Base-by-base conservation (phyloP, 139 green algal genomes). In the Chlorella sp. region DNA sequence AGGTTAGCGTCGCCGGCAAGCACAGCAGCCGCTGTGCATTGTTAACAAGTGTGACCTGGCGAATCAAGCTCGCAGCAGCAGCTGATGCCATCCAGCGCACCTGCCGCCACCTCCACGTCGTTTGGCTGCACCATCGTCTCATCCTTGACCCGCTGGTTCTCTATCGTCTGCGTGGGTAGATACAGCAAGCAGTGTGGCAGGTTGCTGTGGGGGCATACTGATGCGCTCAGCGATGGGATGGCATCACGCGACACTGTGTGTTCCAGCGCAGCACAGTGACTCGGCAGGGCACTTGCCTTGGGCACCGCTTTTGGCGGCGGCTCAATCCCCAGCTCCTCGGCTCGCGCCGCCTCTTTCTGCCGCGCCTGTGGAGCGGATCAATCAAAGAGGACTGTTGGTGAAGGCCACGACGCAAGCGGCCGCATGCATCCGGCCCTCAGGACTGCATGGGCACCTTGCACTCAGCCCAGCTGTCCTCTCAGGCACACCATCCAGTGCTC, bases 141-240 rank as follows among this genome's bases (percentile, higher is more conserved):
- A 83, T 98, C 96, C 86, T 91, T 91, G 79, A 95, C 95, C 44
- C 96, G 88, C 13, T 90, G 95, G 91, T 97, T 98, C 70, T 99
- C 96, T 57, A 99, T 93, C 0, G 96, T 98, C 87, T 91, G 85
- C 81, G 81, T 39, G 2, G 4, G 47, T 28, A 26, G 16, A 47
- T 67, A 21, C 51, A 60, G 12, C 11, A n/a, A 0, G 38, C 21
- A 51, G 34, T 51, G 36, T 23, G 15, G 36, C 34, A 60, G 51
- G 51, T 60, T n/a, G n/a, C n/a, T n/a, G n/a, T n/a, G n/a, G n/a
- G n/a, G n/a, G n/a, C n/a, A n/a, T n/a, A n/a, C n/a, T n/a, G n/a
- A n/a, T n/a, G n/a, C n/a, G n/a, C n/a, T n/a, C n/a, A n/a, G n/a
- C n/a, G n/a, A n/a, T n/a, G n/a, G n/a, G n/a, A n/a, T n/a, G n/a